Evolutionary conservation across 1,284 basidiomycete species (phyloP).

Genomic region (Melampsora allii-populina): DNA sequence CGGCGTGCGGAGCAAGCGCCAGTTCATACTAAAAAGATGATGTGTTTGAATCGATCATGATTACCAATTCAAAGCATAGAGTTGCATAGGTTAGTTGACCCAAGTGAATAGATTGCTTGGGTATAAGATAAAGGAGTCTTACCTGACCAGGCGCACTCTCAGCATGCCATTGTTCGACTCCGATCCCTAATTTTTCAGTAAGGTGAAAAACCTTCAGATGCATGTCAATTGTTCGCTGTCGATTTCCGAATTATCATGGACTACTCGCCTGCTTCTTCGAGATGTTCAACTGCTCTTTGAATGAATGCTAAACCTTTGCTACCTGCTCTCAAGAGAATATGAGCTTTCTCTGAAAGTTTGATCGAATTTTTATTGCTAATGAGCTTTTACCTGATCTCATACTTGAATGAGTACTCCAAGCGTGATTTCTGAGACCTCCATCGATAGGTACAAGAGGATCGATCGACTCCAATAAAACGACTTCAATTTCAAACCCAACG

Average conservation of each 20-base stretch:
- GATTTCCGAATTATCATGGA: too few relatives aligned
- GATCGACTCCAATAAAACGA: slow-evolving; percentile 29
- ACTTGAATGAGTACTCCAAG: slow-evolving; percentile 33
- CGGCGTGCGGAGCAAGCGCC: slow-evolving; percentile 34
- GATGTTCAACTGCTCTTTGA: slow-evolving; percentile 17
- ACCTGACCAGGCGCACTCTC: slow-evolving; percentile 32
- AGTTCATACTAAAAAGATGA: slow-evolving; percentile 25
- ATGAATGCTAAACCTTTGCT: slow-evolving; percentile 25
- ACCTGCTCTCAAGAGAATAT: background rate
- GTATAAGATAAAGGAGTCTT: background rate
- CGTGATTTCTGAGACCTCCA: slow-evolving; percentile 4
- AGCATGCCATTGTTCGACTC: slow-evolving; percentile 41
- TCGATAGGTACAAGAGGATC: slow-evolving; percentile 17
- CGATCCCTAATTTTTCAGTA: slow-evolving; percentile 9
- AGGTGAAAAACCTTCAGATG: background rate
- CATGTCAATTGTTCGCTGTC: too few relatives aligned
- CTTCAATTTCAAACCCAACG: slow-evolving; percentile 40
- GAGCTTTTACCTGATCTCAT: slow-evolving; percentile 3
- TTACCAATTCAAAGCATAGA: background rate
- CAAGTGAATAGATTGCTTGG: too few relatives aligned
- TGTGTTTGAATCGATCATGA: background rate
- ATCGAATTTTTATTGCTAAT: too few relatives aligned
- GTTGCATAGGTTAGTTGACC: background rate
- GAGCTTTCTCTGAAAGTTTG: too few relatives aligned
- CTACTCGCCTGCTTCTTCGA: slow-evolving; percentile 8